Conservation (phyloP, 805 yeast species). For the Kurtzmaniella cleridarum region DNA sequence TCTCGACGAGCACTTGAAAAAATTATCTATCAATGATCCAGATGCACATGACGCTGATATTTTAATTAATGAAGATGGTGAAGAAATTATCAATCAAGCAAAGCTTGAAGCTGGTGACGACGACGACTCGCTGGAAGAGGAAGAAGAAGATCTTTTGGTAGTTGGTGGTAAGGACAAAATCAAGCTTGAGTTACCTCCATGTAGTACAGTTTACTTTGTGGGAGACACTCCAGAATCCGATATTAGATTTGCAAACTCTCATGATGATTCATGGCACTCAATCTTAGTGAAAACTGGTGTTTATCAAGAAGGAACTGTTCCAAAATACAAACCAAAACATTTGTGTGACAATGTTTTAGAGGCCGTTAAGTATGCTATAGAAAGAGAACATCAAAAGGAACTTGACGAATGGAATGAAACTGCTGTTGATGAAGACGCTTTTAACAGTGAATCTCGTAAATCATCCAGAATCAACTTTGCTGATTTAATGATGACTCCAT, state of each 20-base stretch:
- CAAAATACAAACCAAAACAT: conserved; percentile 75
- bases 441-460: conserved; percentile 1
- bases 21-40: conserved; percentile 39
- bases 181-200: conserved; percentile 66
- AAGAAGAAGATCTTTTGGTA: conserved; percentile 36
- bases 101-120: conserved; percentile 33
- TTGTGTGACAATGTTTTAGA: conserved; percentile 67
- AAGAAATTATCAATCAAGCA: conserved; percentile 38
- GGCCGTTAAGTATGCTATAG: conserved; percentile 79
- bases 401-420: conserved; percentile 67
- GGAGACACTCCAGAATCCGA: conserved; percentile 91
- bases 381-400: conserved; percentile 71
- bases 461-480: conserved; percentile 33
- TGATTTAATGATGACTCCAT: conserved; percentile 43
- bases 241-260: conserved; percentile 81
- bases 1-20: conserved; percentile 66
- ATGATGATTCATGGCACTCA: conserved; percentile 80
- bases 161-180: conserved; percentile 31
- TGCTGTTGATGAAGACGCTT: conserved; percentile 26
- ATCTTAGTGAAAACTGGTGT: conserved; percentile 85
- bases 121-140: conserved; percentile 26
- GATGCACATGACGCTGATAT: conserved; percentile 38
- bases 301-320: conserved; percentile 72
- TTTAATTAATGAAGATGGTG: conserved; percentile 39
- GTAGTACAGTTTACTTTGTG: conserved; percentile 81